phyloP scores from a whole-genome alignment of 2,329 filamentous ascomycete genomes.

The Beauveria medogensis region DNA sequence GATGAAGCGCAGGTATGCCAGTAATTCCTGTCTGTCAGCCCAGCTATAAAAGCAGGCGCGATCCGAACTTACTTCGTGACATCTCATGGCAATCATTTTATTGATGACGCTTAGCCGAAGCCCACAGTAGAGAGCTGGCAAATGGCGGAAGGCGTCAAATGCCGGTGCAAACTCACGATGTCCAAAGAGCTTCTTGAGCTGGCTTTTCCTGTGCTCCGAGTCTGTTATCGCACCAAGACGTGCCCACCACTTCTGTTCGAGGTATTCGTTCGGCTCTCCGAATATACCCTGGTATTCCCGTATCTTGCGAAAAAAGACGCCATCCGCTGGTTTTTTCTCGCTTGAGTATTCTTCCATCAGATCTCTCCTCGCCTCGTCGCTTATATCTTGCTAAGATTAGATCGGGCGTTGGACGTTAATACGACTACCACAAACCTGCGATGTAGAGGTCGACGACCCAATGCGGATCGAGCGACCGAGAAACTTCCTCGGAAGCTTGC shows the following conservation, averaged over 20 bases:
- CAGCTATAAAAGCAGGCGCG: constrained; percentile 10
- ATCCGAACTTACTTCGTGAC: constrained; percentile 22
- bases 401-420: too few relatives aligned
- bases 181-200: constrained; percentile 15
- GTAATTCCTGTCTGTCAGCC: constrained; percentile 19
- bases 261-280: constrained; percentile 14
- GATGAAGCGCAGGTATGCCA: constrained; percentile 24
- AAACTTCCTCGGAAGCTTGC: too few relatives aligned
- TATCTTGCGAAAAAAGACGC: constrained; percentile 17
- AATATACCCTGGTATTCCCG: constrained; percentile 15
- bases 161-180: constrained; percentile 17
- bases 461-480: too few relatives aligned
- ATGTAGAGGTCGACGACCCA: too few relatives aligned
- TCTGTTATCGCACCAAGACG: constrained; percentile 16
- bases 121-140: constrained; percentile 23
- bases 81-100: constrained; percentile 13
- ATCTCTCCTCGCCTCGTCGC: too few relatives aligned
- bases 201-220: constrained; percentile 16
- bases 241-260: constrained; percentile 19
- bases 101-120: constrained; percentile 21
- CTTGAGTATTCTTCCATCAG: constrained; percentile 12
- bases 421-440: too few relatives aligned
- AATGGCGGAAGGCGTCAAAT: constrained; percentile 25
- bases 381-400: too few relatives aligned
- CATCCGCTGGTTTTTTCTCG: constrained; percentile 13